Base-by-base conservation (phyloP, 1,139 yeast genomes). In the Ogataea hybrid region DNA sequence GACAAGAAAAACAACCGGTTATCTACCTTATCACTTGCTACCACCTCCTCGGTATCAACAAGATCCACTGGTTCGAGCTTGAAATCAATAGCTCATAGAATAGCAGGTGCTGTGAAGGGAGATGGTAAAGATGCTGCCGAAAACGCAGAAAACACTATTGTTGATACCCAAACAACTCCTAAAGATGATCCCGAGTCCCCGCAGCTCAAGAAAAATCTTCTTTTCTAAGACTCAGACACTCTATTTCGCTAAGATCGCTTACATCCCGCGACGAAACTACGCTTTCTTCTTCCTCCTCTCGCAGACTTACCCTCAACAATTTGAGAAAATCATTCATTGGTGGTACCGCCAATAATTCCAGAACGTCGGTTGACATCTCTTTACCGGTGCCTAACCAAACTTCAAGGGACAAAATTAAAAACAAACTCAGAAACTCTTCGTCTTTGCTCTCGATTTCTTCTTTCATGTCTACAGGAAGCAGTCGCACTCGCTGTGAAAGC, bases 311-410 rank as follows among this genome's bases (percentile, higher is more conserved):
- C 16, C 32, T 44, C 30, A 40, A 38, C 21, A 41, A 37, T 9
- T 23, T 43, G 21, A 44, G 49, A 32, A 42, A 37, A 22, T 44
- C 50, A 11, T 22, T 44, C 28, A 32, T 41, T 23, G 43, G 43
- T 11, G 35, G 30, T 8, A 29, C 42, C 3, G 9, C 36, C 16
- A 32, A 39, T 25, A 29, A 11, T 25, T 25, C 42, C 11, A 17
- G 44, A 37, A 32, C 50, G 45, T 50, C 55, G 43, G 49, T 67
- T 4, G 66, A 68, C 59, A 79, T 79, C n/a, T 78, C 84, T 3
- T 58, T 76, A 44, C 85, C 84, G 0, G 68, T 73, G 2, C 80
- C 81, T 6, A 76, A 73, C 43, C 74, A 72, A 28, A 70, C 70
- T 11, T 74, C 83, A 10, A 67, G 79, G 35, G 79, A 73, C 49